phyloP scores from a whole-genome alignment of 306 rosid genomes.

The Trifolium dubium region DNA sequence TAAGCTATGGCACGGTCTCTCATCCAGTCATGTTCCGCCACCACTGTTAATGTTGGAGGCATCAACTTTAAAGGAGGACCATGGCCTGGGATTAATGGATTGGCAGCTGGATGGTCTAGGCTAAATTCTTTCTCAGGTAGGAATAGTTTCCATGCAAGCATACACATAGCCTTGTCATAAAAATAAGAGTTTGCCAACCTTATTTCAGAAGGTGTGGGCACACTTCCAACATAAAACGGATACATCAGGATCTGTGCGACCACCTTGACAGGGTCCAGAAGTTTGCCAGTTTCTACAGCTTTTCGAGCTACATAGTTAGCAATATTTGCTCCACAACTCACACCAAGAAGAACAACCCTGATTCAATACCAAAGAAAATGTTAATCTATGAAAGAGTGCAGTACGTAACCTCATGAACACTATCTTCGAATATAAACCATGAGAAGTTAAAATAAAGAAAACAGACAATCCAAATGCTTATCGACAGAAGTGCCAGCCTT shows the following conservation, averaged over 20 bases:
- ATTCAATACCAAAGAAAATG: conserved; percentile 36
- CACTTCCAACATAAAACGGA: conserved; percentile 85
- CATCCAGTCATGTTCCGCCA: conserved; percentile 98
- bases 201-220: conserved; percentile 91
- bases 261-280: conserved; percentile 90
- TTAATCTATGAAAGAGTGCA: conserved; percentile 33
- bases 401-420: not conserved
- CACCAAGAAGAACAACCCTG: conserved; percentile 97
- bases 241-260: conserved; percentile 91
- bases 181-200: conserved; percentile 93
- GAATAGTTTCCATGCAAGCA: conserved; percentile 92
- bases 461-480: conserved; percentile 12
- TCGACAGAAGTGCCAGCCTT: conserved; percentile 23
- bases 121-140: conserved; percentile 82
- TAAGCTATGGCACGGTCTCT: conserved; percentile 97
- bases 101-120: conserved; percentile 91
- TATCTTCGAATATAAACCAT: conserved; percentile 15
- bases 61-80: conserved; percentile 81
- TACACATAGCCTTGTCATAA: conserved; percentile 93
- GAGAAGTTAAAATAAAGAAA: not conserved
- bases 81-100: conserved; percentile 73
- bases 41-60: conserved; percentile 95
- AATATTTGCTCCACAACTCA: conserved; percentile 97
- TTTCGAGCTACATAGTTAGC: conserved; percentile 89
- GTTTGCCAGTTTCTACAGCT: conserved; percentile 89